phyloP scores from a whole-genome alignment of 768 basidiomycete genomes.

The Basidioascus undulatus region DNA sequence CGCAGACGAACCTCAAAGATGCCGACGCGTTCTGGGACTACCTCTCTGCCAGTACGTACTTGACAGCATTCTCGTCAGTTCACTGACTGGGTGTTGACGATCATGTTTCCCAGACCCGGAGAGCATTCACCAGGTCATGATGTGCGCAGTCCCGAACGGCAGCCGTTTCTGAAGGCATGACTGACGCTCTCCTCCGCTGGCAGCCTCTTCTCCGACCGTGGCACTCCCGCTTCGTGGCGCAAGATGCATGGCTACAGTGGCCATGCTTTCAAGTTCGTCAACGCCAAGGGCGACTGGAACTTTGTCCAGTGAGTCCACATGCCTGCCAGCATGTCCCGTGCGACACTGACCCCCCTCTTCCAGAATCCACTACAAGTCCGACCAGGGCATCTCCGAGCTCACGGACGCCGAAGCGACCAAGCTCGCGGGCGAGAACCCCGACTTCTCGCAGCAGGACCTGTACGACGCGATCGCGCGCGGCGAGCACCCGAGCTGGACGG shows the following conservation, averaged over 20 bases:
- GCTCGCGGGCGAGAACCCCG: constrained; percentile 35
- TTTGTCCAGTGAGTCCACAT: no score
- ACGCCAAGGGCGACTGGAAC: constrained; percentile 15
- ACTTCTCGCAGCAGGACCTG: constrained; percentile 21
- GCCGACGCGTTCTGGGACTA: constrained; percentile 44
- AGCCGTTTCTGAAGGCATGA: no score
- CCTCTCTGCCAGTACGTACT: constrained; percentile 10
- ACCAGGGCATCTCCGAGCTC: constrained; percentile 33
- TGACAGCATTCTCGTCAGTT: no score
- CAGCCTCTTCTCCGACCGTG: constrained; percentile 24
- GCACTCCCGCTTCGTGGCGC: constrained; percentile 30
- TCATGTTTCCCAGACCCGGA: constrained; percentile 23
- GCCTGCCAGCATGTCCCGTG: no score
- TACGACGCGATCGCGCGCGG: constrained; percentile 22
- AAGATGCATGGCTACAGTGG: constrained; percentile 70
- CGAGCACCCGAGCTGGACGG: constrained; percentile 19
- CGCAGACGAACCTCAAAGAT: constrained; percentile 77
- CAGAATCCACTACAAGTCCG: constrained; percentile 17
- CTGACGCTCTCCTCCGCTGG: no score
- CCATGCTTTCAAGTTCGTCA: constrained; percentile 22
- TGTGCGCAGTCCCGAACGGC: no score
- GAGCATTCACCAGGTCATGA: constrained; percentile 23
- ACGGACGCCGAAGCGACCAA: constrained; percentile 37
- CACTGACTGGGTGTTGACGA: no score
- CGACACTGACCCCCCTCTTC: no score